A percentile compares a stretch with the other conserved stretches of the same genome.
Evolutionary conservation across 2,329 filamentous ascomycete species (phyloP).

Genomic region (Ramichloridium luteum): DNA sequence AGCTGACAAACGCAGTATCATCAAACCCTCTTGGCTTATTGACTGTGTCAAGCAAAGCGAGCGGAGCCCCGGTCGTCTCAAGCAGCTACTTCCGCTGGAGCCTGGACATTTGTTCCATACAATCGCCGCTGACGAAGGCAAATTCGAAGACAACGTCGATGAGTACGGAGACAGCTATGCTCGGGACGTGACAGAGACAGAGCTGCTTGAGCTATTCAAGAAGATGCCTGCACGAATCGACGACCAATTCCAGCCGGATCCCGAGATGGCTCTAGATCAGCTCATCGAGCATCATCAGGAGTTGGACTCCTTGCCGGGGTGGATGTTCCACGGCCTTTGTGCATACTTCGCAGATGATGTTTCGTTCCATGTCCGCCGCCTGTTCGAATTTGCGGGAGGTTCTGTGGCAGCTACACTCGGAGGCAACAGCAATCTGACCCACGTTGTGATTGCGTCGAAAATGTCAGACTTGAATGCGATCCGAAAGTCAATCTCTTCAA

Average conservation of each 20-base stretch:
- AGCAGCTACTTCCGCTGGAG: constrained; percentile 53
- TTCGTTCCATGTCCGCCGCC: constrained; percentile 21
- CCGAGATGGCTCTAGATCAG: constrained; percentile 42
- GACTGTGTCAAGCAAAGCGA: constrained; percentile 61
- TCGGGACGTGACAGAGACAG: constrained; percentile 52
- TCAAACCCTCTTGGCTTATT: constrained; percentile 69
- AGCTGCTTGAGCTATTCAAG: constrained; percentile 44
- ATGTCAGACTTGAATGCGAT: constrained; percentile 25
- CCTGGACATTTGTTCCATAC: constrained; percentile 61
- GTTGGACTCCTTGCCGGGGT: constrained; percentile 38
- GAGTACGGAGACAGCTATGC: constrained; percentile 72
- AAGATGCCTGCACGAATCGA: constrained; percentile 41
- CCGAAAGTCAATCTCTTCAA: constrained; percentile 7
- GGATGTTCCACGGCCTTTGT: constrained; percentile 39
- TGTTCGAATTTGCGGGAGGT: constrained; percentile 56
- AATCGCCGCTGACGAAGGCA: constrained; percentile 41
- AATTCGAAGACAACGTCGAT: constrained; percentile 55
- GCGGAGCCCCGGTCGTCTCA: constrained; percentile 39
- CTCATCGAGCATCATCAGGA: constrained; percentile 44
- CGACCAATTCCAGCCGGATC: constrained; percentile 30
- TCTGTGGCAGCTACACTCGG: constrained; percentile 39
- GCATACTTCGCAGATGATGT: constrained; percentile 30
- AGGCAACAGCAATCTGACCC: constrained; percentile 48
- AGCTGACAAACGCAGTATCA: constrained; percentile 54
- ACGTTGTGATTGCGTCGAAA: constrained; percentile 47